Conservation (phyloP, 2,329 filamentous ascomycete species). For the Fusarium bactridioides region DNA sequence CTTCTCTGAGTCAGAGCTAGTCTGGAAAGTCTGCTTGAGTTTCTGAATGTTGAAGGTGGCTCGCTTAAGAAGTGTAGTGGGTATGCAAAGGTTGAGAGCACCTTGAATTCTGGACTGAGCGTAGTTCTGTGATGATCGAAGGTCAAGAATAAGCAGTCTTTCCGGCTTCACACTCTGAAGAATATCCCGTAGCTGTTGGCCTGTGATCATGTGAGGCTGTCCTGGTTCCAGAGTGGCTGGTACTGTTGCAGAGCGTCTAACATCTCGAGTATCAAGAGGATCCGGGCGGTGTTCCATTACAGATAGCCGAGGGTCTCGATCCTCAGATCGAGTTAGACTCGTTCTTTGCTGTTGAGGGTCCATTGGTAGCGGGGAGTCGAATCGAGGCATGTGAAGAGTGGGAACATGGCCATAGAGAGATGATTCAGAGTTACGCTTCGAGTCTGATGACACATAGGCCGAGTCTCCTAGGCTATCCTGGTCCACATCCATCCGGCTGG, state of each 20-base stretch:
- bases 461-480: slow-evolving; percentile 59
- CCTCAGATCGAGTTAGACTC: slow-evolving; percentile 54
- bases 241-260: slow-evolving; percentile 58
- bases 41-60: slow-evolving; percentile 90
- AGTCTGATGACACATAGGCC: slow-evolving; percentile 62
- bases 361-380: slow-evolving; percentile 50
- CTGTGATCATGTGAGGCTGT: slow-evolving; percentile 60
- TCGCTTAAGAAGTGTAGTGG: slow-evolving; percentile 90
- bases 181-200: slow-evolving; percentile 63
- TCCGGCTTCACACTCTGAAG: slow-evolving; percentile 53
- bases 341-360: slow-evolving; percentile 39
- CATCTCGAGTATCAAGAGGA: slow-evolving; percentile 42
- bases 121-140: slow-evolving; percentile 87
- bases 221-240: slow-evolving; percentile 58
- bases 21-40: slow-evolving; percentile 84
- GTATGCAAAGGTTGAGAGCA: slow-evolving; percentile 93
- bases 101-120: slow-evolving; percentile 75
- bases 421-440: slow-evolving; percentile 60
- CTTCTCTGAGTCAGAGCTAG: slow-evolving; percentile 70
- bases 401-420: slow-evolving; percentile 52
- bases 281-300: slow-evolving; percentile 58
- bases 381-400: slow-evolving; percentile 53
- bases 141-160: slow-evolving; percentile 76
- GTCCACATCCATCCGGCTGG: slow-evolving; percentile 54
- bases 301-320: slow-evolving; percentile 63